Conservation (phyloP, 2,329 filamentous ascomycete species). For the Ophiocordyceps unilateralis region DNA sequence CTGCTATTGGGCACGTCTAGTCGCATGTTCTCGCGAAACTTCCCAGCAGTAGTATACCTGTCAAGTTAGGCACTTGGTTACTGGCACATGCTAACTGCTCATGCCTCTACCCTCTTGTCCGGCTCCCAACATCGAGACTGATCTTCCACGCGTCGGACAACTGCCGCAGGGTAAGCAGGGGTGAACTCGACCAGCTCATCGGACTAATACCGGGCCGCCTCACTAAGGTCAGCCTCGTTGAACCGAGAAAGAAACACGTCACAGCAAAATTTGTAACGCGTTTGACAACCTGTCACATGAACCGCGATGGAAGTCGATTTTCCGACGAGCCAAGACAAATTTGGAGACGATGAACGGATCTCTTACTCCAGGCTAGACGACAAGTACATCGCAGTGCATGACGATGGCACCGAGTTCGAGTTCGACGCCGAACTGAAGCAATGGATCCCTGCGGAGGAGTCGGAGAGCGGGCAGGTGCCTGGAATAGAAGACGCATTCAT, state of each 20-base stretch:
- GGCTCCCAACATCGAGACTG: too few relatives aligned
- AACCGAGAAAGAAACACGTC: neutral
- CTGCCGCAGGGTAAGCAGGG: too few relatives aligned
- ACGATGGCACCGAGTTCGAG: constrained; percentile 71
- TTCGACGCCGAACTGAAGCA: constrained; percentile 54
- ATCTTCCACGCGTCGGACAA: too few relatives aligned
- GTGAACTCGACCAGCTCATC: too few relatives aligned
- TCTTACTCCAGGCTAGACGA: constrained; percentile 71
- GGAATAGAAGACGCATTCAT: constrained; percentile 11
- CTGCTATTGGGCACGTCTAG: neutral
- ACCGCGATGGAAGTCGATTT: constrained; percentile 22
- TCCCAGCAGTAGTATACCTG: too few relatives aligned
- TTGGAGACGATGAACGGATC: constrained; percentile 64
- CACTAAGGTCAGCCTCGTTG: neutral
- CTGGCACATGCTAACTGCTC: too few relatives aligned
- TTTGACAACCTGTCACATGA: neutral
- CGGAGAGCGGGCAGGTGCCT: constrained; percentile 20
- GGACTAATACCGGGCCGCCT: neutral
- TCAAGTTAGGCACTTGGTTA: too few relatives aligned
- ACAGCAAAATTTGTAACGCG: neutral
- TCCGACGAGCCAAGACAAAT: constrained; percentile 46
- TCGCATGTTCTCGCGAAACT: neutral
- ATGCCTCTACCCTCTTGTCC: too few relatives aligned
- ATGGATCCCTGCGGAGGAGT: constrained; percentile 49
- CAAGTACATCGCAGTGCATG: constrained; percentile 71